Base-by-base conservation (phyloP, 1,284 basidiomycete species). In the Takashimella tepidaria region DNA sequence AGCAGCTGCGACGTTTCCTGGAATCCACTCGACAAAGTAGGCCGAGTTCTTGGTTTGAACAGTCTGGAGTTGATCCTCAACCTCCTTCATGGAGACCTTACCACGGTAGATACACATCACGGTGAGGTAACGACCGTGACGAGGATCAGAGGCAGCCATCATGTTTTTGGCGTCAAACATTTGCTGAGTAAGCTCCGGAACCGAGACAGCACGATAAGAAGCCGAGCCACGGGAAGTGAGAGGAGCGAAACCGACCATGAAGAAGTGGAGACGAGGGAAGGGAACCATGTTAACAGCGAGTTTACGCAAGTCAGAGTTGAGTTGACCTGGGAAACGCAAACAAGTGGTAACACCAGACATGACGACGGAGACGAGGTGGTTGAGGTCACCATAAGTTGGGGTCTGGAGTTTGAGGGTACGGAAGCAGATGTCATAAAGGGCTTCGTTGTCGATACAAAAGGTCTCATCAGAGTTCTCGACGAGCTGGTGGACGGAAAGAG, bases 131-230 rank as follows among this genome's bases (percentile, higher is more conserved):
- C 67, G 67, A 66, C 96, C 95, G 70, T 96, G 88, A 72, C 92
- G 82, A 51, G 75, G 75, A 65, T 97, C 93, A 24, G 88, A 90
- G 26, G 93, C 93, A 68, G 72, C 70, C 91, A 93, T 93, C 90
- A 93, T 92, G 85, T 96, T 95, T 83, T 92, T 92, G 46, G 90
- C 88, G 71, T 96, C 93, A 77, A 97, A 98, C 92, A 98, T 97
- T 74, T 97, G 93, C 76, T 90, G 88, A 10, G 93, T 96, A 61
- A 98, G 83, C 79, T 97, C 93, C 26, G 93, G 89, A 43, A 97
- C 92, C 54, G 89, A 89, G 69, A 96, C 91, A 31, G 92, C 92
- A 61, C 92, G 89, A 82, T 91, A 95, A 70, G 91, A 88, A 68
- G 90, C 87, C 74, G 89, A 92, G 59, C 90, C 90, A 42, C 91